Evolutionary conservation across 1,284 basidiomycete species (phyloP), one percentile per base, ranked within the genome.

Genomic region (Fomitopsis betulina): DNA sequence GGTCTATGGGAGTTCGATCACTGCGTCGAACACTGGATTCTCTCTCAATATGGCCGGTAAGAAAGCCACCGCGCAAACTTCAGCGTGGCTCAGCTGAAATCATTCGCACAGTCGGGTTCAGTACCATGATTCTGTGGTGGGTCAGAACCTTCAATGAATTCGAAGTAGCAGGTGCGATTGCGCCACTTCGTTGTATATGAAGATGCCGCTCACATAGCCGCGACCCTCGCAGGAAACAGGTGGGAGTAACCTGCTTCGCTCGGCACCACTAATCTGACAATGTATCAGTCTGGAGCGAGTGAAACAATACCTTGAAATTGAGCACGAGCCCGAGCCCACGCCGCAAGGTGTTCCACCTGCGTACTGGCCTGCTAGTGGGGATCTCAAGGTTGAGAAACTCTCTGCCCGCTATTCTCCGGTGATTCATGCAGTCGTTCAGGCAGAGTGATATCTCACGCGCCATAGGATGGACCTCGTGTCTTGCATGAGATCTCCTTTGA

Each of bases 281-380:
- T 5, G 27, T 25, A 21, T 8, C 37, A 65, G 66, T 42, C 55
- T 69, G 42, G 67, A 69, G 35, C 63, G 67, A 38, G 85, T 93
- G 56, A 81, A 88, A 65, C 81, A 82, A 30, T 93, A 91, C 68
- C 70, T 89, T 55, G 70, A 76, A n/a, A 89, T 91, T 57, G 89
- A 90, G 58, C 88, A 91, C 67, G 91, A 93, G 67, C 80, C 82
- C 5, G 74, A 78, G 57, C 67, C 81, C 0, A 78, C 77, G 0
- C 67, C 73, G 17, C 66, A 70, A 7, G 84, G 84, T 10, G 52
- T 67, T 1, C 89, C 90, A 27, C 87, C 91, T 3, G 90, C 90
- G 0, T 84, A 87, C 60, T 93, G 91, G 90, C 91, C 91, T 0
- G 79, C 86, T 0, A 87, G 84, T 39, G 91, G 91, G 4, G 77